Base-by-base conservation (phyloP, 257 asterid genomes). In the Rauvolfia tetraphylla region DNA sequence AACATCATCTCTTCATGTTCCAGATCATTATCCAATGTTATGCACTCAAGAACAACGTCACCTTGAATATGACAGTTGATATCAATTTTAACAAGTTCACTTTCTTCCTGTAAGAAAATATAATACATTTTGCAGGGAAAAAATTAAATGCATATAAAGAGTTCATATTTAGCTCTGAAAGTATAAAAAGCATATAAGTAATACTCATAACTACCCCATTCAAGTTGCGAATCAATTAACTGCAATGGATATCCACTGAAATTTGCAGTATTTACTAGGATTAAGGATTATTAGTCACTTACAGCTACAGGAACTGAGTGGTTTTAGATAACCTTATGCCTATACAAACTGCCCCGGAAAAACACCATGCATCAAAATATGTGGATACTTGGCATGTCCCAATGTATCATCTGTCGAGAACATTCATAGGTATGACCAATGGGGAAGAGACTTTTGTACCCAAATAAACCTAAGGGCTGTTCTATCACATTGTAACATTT, bases 41-140 rank as follows among this genome's bases (percentile, higher is more conserved):
- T 81, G 68, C 94, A 92, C 83, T 90, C 96, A 25, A 92, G 84
- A 86, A 92, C 89, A 27, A 91, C 93, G 73, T 90, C 96, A 78
- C 97, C 96, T 83, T 80, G 90, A 76, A 88, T 87, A 78, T 85
- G 91, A 76, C 93, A 90, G 79, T 85, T 87, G 86, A 90, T 79
- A 59, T 88, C 92, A 79, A 88, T 84, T 82, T 88, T 88, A 44
- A 81, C 88, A 62, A 80, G 83, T 76, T 83, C 89, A 83, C 83
- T 86, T 77, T 85, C 89, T 84, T 81, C 91, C 97, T 91, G 93
- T 76, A 86, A 85, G 39, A 74, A 74, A 79, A 81, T 53, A 79
- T 54, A 63, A 84, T 67, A 31, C 80, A 78, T 68, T 65, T 29
- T 39, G 63, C 75, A 42, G 57, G 31, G 27, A 51, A 68, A 39